Conservation (phyloP, 495 filamentous ascomycete genomes). For the Hypoxylon intermedium region DNA sequence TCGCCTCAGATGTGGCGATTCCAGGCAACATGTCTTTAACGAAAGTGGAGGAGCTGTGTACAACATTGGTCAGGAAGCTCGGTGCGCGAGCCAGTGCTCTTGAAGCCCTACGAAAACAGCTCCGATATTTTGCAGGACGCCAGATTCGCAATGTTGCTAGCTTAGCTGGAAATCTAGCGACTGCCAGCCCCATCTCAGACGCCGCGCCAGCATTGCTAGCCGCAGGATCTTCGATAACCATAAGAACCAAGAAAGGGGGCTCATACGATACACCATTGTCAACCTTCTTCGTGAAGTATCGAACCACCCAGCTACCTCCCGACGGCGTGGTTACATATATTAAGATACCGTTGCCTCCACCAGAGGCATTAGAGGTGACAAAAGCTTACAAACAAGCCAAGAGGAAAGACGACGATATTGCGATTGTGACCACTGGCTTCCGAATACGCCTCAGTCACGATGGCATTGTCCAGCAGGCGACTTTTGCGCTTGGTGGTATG, state of each 20-base stretch:
- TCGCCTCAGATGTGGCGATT: conserved; percentile 80
- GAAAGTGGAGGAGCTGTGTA: conserved; percentile 65
- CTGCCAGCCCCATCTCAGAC: conserved; percentile 88
- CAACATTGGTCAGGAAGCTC: conserved; percentile 50
- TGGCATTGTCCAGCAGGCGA: conserved; percentile 65
- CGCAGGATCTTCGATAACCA: conserved; percentile 72
- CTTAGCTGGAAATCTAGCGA: conserved; percentile 83
- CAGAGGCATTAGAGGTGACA: conserved; percentile 62
- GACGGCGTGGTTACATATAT: conserved; percentile 79
- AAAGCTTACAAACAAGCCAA: conserved; percentile 84
- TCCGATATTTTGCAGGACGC: conserved; percentile 81
- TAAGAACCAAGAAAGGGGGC: conserved; percentile 69
- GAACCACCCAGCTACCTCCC: conserved; percentile 74
- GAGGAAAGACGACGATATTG: conserved; percentile 87
- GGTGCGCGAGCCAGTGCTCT: conserved; percentile 67
- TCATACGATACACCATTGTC: conserved; percentile 74
- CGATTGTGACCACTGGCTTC: conserved; percentile 81
- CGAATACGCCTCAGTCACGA: conserved; percentile 65
- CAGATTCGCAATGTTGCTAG: conserved; percentile 90
- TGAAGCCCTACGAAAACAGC: conserved; percentile 68
- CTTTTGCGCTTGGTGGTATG: conserved; percentile 80
- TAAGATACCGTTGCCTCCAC: conserved; percentile 67
- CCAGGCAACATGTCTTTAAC: conserved; percentile 67
- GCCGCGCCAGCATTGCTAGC: conserved; percentile 84
- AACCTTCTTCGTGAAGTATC: conserved; percentile 82